Conservation (phyloP, 2,329 filamentous ascomycete genomes). For the Bimuria novae-zelandiae region DNA sequence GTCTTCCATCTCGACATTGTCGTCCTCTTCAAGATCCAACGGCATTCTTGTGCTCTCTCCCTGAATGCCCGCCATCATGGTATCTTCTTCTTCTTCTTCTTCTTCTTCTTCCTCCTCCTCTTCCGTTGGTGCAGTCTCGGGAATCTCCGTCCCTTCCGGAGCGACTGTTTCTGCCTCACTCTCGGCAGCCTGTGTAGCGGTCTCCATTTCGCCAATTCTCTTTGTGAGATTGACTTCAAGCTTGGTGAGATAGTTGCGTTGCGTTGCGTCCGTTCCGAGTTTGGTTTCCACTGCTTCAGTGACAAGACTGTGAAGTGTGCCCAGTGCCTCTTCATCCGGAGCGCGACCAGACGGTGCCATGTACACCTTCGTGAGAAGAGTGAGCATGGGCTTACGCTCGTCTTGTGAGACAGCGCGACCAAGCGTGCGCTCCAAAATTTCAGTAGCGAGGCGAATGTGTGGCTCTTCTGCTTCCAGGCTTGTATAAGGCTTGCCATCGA, state of each 20-base stretch:
- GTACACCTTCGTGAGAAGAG: constrained; percentile 81
- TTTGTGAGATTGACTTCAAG: constrained; percentile 57
- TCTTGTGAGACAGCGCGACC: constrained; percentile 70
- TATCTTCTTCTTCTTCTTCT: constrained; percentile 35
- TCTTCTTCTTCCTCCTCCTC: constrained; percentile 25
- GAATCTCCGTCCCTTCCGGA: constrained; percentile 19
- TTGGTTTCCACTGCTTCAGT: constrained; percentile 54
- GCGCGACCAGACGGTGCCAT: constrained; percentile 62
- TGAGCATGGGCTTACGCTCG: constrained; percentile 70
- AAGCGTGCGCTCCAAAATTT: constrained; percentile 75
- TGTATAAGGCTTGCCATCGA: constrained; percentile 60
- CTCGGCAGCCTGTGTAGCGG: constrained; percentile 18
- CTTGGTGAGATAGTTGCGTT: constrained; percentile 60
- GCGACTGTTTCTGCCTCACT: constrained; percentile 12
- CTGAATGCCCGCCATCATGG: constrained; percentile 39
- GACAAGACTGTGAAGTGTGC: constrained; percentile 51
- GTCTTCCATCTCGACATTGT: constrained; percentile 28
- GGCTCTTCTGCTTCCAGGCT: constrained; percentile 70
- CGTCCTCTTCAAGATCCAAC: constrained; percentile 27
- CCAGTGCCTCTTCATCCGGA: constrained; percentile 27
- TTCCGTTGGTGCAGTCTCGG: constrained; percentile 21
- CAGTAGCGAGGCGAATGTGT: constrained; percentile 77
- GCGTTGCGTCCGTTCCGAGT: constrained; percentile 57
- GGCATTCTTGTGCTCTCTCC: constrained; percentile 43
- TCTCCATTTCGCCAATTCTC: constrained; percentile 49